Base-by-base conservation (phyloP, 2,329 filamentous ascomycete genomes). In the Sphaerulina populicola region DNA sequence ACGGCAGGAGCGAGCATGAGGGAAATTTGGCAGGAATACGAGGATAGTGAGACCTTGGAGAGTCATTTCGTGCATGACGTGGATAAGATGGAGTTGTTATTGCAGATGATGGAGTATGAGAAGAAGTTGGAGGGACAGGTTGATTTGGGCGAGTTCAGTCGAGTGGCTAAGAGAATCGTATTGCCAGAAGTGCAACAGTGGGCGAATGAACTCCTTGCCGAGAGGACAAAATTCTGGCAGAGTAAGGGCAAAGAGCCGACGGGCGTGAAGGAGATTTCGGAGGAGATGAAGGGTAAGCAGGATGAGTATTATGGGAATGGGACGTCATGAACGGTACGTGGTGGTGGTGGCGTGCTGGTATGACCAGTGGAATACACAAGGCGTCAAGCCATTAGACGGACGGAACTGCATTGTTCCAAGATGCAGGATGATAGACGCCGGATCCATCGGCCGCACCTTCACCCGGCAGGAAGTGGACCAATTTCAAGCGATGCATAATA, bases 81-180 rank as follows among this genome's bases (percentile, higher is more conserved):
- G 53, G 93, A 98, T 72, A 97, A 97, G 81, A 82, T 98, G 69
- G 93, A 98, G 73, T 74, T 98, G 58, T 72, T 98, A 55, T 73
- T 94, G 64, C 93, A 98, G 74, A 96, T 96, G 86, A 74, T 94
- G 29, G 93, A 98, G 70, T 98, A 98, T 65, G 93, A 98, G 78
- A 83, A 85, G 62, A 72, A 77, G 10, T 75, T 80, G 44, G 71
- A 82, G 49, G 80, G 80, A 27, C 71, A 73, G 57, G 68, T 88
- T 36, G 88, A 97, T 68, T 72, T 98, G 45, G 81, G 85, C 47
- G 93, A 98, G 72, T 97, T 98, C 61, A 79, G 81, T 0, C 84
- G 85, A 65, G 93, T 96, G 2, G 80, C 86, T 7, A 77, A 73
- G 42, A 81, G 79, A 61, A 84, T 97, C 59, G 75, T 77, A 49